These are phyloP conservation scores for Solanum piurae DNA, from an alignment of 257 asterid species.

Conservation along the genomic window DNA sequence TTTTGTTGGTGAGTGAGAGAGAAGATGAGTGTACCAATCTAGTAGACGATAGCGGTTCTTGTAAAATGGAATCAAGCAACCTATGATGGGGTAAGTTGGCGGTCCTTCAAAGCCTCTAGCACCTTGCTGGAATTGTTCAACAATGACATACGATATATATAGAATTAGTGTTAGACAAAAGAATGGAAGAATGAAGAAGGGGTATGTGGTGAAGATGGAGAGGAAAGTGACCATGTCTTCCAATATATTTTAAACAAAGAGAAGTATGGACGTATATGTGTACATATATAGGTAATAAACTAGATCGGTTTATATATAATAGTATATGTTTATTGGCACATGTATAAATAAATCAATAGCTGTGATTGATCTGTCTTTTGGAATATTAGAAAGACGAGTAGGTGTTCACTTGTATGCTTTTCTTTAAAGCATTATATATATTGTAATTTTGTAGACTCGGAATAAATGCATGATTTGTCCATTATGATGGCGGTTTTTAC, in stretches of 20 bases:
- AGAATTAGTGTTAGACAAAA: not conserved
- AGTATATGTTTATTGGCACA: not conserved
- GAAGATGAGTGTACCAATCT: conserved; percentile 67
- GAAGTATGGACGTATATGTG: not conserved
- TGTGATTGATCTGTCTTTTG: not conserved
- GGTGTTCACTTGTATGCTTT: not conserved
- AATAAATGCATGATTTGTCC: not conserved
- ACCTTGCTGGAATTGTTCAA: not conserved
- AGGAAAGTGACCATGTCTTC: not conserved
- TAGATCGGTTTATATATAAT: not conserved
- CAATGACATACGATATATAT: not conserved
- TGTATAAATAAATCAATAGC: not conserved
- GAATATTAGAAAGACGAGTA: not conserved
- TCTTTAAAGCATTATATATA: not conserved
- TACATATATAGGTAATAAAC: not conserved
- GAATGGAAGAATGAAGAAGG: not conserved
- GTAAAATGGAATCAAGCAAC: conserved; percentile 53
- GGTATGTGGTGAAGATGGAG: not conserved
- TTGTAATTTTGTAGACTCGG: not conserved
- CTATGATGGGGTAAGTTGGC: conserved; percentile 37
- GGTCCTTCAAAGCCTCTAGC: conserved; percentile 10
- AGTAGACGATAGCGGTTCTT: conserved; percentile 38
- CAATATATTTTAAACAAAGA: not conserved
- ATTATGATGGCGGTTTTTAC: not conserved
- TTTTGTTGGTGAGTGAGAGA: conserved; percentile 31